Percentiles rank a stretch among this genome's conserved stretches.
Conservation (phyloP, 306 rosid genomes). For the Vicia faba region DNA sequence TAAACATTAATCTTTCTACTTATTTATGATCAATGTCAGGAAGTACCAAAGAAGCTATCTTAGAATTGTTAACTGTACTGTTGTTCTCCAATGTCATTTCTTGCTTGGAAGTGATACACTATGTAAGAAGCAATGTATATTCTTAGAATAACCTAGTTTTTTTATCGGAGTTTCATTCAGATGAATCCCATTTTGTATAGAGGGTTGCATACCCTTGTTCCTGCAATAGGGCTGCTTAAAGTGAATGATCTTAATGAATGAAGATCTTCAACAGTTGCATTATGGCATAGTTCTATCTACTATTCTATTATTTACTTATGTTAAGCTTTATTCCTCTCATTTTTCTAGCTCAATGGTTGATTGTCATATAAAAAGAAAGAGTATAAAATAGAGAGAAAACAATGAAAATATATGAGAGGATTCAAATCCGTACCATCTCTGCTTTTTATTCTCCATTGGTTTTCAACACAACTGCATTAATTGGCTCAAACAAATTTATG, state of each 20-base stretch:
- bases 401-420: too few species aligned
- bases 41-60: slow-evolving; percentile 4
- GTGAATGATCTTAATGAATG: slow-evolving; percentile 4
- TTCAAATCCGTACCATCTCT: too few species aligned
- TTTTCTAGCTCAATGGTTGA: too few species aligned
- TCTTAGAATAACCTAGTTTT: slow-evolving; percentile 28
- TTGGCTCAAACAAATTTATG: too few species aligned
- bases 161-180: slow-evolving; percentile 17
- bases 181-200: slow-evolving; percentile 19
- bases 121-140: slow-evolving; percentile 53
- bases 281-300: slow-evolving; percentile 7
- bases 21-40: slow-evolving; percentile 4
- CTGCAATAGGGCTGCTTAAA: neutral
- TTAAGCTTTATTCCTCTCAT: too few species aligned
- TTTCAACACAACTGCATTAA: too few species aligned
- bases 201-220: slow-evolving; percentile 24
- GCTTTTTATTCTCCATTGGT: too few species aligned
- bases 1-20: slow-evolving; percentile 28
- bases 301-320: neutral
- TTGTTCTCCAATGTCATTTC: slow-evolving; percentile 4
- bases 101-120: slow-evolving; percentile 31
- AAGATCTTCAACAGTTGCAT: neutral
- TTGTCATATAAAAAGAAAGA: too few species aligned
- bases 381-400: too few species aligned
- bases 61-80: slow-evolving; percentile 15